Evolutionary conservation across 2,329 filamentous ascomycete genomes (phyloP), one percentile per base, ranked within the genome.

Genomic region (Colletotrichum sp.): DNA sequence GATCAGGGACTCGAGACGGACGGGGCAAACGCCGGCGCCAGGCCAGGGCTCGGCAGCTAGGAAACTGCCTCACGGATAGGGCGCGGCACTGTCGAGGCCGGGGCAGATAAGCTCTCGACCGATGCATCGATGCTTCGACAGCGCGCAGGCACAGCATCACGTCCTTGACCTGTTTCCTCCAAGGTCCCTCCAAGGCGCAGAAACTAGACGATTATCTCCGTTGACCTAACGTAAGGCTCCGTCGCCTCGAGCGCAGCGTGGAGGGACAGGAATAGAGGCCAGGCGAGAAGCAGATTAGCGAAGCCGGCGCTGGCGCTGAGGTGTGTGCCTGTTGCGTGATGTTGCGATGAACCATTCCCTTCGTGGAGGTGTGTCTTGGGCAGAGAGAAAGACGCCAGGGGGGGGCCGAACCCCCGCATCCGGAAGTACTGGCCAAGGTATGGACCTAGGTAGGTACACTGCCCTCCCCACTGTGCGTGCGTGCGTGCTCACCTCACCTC

Each of bases 311-410:
- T 48, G 68, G 22, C 52, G 57, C 16, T 44, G 30, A 32, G 44
- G 30, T 34, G 59, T 62, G 44, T 59, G 26, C 32, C 59, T 65
- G 67, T 75, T 75, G 70, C 57, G 71, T 74, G 71, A 74, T 71
- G 71, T 73, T 70, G 57, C 32, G 32, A 75, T 44, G 39, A n/a
- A 59, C 73, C 64, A 73, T 68, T 44, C 73, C 70, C 16, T 44
- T 59, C 64, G 39, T 26, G 70, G 73, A 75, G 73, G 73, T 68
- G 64, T 75, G 73, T 75, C 70, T 75, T 75, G 64, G 70, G 70
- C 57, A 73, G 32, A 68, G 44, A 68, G 39, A 75, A 75, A 68
- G 73, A 65, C 24, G 30, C 32, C 70, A 68, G 70, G 69, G 72
- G 72, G 73, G 67, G 70, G 26, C 44, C 22, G 22, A 64, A 16